phyloP scores from a whole-genome alignment of 768 basidiomycete species.

The Scleroderma citrinum region DNA sequence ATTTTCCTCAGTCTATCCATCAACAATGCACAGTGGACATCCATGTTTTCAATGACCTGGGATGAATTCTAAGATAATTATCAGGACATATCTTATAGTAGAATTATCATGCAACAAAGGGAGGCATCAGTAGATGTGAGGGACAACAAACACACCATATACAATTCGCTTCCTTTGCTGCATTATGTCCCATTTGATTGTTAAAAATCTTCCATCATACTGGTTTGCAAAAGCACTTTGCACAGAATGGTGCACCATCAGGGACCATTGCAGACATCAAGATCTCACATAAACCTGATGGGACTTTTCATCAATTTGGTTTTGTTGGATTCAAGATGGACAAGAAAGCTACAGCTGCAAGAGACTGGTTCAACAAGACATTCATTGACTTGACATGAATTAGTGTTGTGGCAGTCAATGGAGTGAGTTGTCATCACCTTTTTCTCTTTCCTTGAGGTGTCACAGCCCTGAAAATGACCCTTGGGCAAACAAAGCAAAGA shows the following conservation, averaged over 20 bases:
- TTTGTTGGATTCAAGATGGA: slow-evolving; percentile 88
- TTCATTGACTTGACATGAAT: slow-evolving; percentile 80
- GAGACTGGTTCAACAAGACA: slow-evolving; percentile 78
- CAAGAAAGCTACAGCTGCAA: slow-evolving; percentile 71
- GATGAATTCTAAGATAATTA: no score
- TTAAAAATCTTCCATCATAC: slow-evolving; percentile 75
- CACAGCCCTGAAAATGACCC: no score
- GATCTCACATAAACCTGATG: slow-evolving; percentile 69
- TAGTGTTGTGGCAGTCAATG: slow-evolving; percentile 71
- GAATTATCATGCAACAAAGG: no score
- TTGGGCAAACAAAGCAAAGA: no score
- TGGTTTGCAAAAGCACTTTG: slow-evolving; percentile 65
- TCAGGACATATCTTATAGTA: no score
- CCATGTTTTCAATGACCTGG: no score
- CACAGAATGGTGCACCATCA: slow-evolving; percentile 50
- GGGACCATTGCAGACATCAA: slow-evolving; percentile 84
- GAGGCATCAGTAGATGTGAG: no score
- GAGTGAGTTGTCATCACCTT: slow-evolving; percentile 21
- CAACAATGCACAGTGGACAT: not conserved
- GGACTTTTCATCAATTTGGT: slow-evolving; percentile 80
- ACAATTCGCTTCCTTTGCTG: no score
- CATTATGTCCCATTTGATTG: slow-evolving; percentile 73
- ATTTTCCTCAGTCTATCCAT: not conserved
- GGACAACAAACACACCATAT: no score
- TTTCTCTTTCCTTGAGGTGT: no score